phyloP scores from a whole-genome alignment of 495 filamentous ascomycete genomes.

The Xeromyces bisporus region DNA sequence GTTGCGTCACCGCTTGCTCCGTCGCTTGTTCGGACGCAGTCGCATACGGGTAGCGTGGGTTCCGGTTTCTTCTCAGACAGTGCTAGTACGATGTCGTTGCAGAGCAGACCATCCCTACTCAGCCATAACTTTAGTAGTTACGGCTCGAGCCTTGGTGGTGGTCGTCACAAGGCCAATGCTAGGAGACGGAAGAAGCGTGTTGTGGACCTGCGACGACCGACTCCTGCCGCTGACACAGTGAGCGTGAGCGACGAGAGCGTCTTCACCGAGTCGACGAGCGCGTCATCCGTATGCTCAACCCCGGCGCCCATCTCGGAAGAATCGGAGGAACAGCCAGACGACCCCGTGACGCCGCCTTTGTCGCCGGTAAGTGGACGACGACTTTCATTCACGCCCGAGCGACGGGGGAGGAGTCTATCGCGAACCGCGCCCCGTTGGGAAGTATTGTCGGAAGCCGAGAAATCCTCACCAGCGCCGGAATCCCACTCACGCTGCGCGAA shows the following conservation, averaged over 20 bases:
- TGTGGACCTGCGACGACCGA: constrained; percentile 64
- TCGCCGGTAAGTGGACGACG: constrained; percentile 17
- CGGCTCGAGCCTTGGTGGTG: constrained; percentile 47
- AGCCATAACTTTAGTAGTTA: constrained; percentile 25
- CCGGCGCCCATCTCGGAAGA: constrained; percentile 26
- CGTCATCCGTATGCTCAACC: constrained; percentile 26
- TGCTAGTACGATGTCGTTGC: constrained; percentile 24
- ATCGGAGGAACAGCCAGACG: constrained; percentile 24
- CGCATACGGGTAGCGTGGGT: constrained; percentile 38
- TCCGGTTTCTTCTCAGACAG: constrained; percentile 39
- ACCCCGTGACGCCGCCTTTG: constrained; percentile 30
- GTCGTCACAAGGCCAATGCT: constrained; percentile 45
- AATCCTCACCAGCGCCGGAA: constrained; percentile 15
- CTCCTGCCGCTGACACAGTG: constrained; percentile 37
- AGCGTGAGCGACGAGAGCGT: constrained; percentile 35
- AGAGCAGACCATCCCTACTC: constrained; percentile 19
- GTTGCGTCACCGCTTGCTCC: constrained; percentile 37
- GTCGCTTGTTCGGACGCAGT: constrained; percentile 39
- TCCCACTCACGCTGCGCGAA: constrained; percentile 9
- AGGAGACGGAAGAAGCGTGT: constrained; percentile 85
- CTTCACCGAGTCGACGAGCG: constrained; percentile 20
- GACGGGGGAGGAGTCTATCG: constrained; percentile 20
- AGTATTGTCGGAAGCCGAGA: constrained; percentile 7
- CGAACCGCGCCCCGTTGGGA: constrained; percentile 10
- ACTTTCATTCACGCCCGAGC: constrained; percentile 24